Conservation (phyloP, 1,139 yeast genomes). For the Yamadazyma oceani region DNA sequence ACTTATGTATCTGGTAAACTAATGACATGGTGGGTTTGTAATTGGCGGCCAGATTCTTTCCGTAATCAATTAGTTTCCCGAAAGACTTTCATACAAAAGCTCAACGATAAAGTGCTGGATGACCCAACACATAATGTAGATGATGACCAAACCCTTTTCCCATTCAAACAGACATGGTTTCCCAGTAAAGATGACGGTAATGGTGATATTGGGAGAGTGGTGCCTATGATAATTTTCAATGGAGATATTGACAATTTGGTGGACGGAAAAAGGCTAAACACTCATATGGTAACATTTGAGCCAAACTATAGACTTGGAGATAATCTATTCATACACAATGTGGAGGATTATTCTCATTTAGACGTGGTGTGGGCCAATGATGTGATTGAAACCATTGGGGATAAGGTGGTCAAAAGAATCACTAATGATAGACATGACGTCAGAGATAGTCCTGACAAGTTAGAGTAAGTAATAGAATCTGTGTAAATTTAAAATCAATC, state of each 20-base stretch:
- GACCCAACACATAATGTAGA: slow-evolving; percentile 23
- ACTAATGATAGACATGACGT: too few species aligned
- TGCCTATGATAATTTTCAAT: slow-evolving; percentile 58
- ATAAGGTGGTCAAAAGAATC: slow-evolving; percentile 6
- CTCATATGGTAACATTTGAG: slow-evolving; percentile 55
- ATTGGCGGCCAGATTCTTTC: slow-evolving; percentile 43
- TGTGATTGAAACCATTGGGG: slow-evolving; percentile 34
- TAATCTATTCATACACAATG: slow-evolving; percentile 35
- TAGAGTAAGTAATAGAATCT: too few species aligned
- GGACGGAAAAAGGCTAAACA: slow-evolving; percentile 55
- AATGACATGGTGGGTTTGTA: slow-evolving; percentile 87
- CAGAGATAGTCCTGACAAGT: too few species aligned
- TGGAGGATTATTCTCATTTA: slow-evolving; percentile 53
- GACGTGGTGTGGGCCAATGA: slow-evolving; percentile 62
- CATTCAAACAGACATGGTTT: slow-evolving; percentile 58
- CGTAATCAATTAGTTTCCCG: slow-evolving; percentile 38
- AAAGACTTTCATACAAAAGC: slow-evolving; percentile 31
- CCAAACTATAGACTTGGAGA: slow-evolving; percentile 37
- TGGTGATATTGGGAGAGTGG: slow-evolving; percentile 23
- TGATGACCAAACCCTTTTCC: slow-evolving; percentile 55
- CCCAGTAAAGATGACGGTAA: too few species aligned
- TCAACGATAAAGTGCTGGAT: slow-evolving; percentile 22
- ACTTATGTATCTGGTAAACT: slow-evolving; percentile 74
- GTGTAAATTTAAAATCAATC: neutral
- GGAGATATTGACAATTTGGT: slow-evolving; percentile 69